Conservation (phyloP, 2,329 filamentous ascomycete genomes). For the Aspergillus ochraceoroseus region DNA sequence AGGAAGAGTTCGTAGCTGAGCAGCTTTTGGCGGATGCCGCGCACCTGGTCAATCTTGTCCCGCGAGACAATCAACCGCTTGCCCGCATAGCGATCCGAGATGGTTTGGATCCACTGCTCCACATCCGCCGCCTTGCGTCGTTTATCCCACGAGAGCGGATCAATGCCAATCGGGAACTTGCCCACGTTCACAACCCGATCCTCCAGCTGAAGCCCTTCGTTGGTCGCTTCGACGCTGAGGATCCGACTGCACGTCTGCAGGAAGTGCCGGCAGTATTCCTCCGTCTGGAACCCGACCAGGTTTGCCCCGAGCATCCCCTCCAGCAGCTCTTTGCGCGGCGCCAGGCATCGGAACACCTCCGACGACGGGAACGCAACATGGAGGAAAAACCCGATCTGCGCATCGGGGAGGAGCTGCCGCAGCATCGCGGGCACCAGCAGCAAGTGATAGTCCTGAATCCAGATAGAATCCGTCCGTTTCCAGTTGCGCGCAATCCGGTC, state of each 20-base stretch:
- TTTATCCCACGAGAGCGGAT: conserved; percentile 67
- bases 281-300: conserved; percentile 86
- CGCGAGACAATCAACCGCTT: conserved; percentile 89
- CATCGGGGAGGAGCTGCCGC: conserved; percentile 77
- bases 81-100: conserved; percentile 77
- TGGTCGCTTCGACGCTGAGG: conserved; percentile 81
- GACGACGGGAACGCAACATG: conserved; percentile 95
- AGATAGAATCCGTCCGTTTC: conserved; percentile 88
- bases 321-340: conserved; percentile 77
- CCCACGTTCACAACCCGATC: conserved; percentile 89
- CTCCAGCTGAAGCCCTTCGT: conserved; percentile 82
- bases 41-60: conserved; percentile 89
- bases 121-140: conserved; percentile 70
- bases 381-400: conserved; percentile 92
- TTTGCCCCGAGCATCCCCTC: conserved; percentile 93
- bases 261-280: conserved; percentile 90
- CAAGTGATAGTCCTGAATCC: conserved; percentile 94
- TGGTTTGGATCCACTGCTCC: conserved; percentile 68
- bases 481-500: conserved; percentile 86
- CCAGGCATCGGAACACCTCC: conserved; percentile 88
- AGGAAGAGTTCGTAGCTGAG: conserved; percentile 89
- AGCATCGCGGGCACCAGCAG: conserved; percentile 85
- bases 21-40: conserved; percentile 89
- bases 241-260: conserved; percentile 91
- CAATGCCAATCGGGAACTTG: conserved; percentile 82